Percentiles rank a stretch among this genome's conserved stretches.
Evolutionary conservation across 106 monocot species (phyloP).

Genomic region (Dioscorea alata): DNA sequence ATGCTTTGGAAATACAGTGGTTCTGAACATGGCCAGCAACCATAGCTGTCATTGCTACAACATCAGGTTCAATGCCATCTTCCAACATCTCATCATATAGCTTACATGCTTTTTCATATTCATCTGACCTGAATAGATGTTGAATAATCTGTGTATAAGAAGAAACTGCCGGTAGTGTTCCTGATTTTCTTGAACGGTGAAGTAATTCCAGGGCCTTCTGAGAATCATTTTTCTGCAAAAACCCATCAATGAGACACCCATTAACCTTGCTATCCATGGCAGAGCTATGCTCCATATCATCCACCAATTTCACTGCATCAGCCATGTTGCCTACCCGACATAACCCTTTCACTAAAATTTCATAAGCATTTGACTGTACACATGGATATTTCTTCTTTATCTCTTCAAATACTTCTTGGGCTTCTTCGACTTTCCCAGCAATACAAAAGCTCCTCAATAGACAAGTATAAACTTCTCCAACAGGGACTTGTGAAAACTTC

Average conservation of each 20-base stretch:
- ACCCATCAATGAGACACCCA: constrained; percentile 55
- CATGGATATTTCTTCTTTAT: constrained; percentile 25
- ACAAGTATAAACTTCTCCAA: constrained; percentile 26
- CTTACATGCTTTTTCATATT: constrained; percentile 47
- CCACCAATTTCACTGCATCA: constrained; percentile 47
- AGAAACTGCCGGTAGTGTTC: constrained; percentile 28
- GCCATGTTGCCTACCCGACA: constrained; percentile 43
- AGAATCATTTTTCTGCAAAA: constrained; percentile 34
- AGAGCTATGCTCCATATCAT: constrained; percentile 25
- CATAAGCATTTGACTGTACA: constrained; percentile 17
- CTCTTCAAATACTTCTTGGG: constrained; percentile 37
- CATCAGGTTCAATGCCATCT: constrained; percentile 43
- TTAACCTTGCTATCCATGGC: constrained; percentile 23
- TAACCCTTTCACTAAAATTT: constrained; percentile 46
- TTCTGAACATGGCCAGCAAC: constrained; percentile 55
- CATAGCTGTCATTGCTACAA: constrained; percentile 54
- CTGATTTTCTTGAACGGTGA: constrained; percentile 25
- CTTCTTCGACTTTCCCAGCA: constrained; percentile 50
- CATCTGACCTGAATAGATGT: constrained; percentile 42
- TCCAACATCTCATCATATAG: constrained; percentile 63
- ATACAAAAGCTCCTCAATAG: constrained; percentile 66
- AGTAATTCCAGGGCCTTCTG: constrained; percentile 42
- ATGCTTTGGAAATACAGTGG: constrained; percentile 54
- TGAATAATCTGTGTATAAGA: constrained; percentile 74
- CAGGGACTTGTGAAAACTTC: constrained; percentile 24